Percentiles rank a stretch among this genome's conserved stretches.
phyloP scores from a whole-genome alignment of 345 rosid species.

The Salix brachista region DNA sequence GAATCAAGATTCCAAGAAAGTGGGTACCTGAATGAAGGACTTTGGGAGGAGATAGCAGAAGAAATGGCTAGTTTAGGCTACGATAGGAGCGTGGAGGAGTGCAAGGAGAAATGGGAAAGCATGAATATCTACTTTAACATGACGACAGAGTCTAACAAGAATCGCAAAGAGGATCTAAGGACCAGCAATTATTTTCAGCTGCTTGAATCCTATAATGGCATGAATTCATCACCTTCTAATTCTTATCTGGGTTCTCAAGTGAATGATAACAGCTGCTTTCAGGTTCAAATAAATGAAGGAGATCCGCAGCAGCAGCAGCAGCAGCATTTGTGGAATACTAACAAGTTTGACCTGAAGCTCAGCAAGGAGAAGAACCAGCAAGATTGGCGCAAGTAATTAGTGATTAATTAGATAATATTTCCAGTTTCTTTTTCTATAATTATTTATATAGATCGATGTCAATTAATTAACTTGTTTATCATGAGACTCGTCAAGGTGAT shows the following conservation, averaged over 20 bases:
- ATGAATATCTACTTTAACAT: slow-evolving; percentile 30
- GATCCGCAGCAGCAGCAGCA: slow-evolving; percentile 5
- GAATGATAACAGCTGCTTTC: slow-evolving; percentile 15
- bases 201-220: slow-evolving; percentile 17
- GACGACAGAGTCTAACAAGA: slow-evolving; percentile 31
- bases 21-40: slow-evolving; percentile 22
- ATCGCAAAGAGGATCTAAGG: slow-evolving; percentile 22
- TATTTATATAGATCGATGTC: neutral
- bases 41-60: slow-evolving; percentile 43
- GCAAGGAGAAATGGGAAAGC: slow-evolving; percentile 45
- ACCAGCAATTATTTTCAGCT: slow-evolving; percentile 14
- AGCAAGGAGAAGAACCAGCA: slow-evolving; percentile 12
- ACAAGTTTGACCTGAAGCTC: slow-evolving; percentile 3
- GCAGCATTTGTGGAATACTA: slow-evolving; percentile 21
- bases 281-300: slow-evolving; percentile 18
- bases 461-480: neutral
- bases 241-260: slow-evolving; percentile 15
- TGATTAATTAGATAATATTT: neutral
- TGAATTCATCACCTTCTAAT: slow-evolving; percentile 10
- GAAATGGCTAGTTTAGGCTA: slow-evolving; percentile 44
- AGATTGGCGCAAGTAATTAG: neutral
- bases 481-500: neutral
- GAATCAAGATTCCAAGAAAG: slow-evolving; percentile 33
- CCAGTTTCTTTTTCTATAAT: neutral
- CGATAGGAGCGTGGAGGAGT: slow-evolving; percentile 30